A percentile compares a stretch with the other conserved stretches of the same genome.
Conservation (phyloP, 768 basidiomycete species). For the Leccinum rimulosum region DNA sequence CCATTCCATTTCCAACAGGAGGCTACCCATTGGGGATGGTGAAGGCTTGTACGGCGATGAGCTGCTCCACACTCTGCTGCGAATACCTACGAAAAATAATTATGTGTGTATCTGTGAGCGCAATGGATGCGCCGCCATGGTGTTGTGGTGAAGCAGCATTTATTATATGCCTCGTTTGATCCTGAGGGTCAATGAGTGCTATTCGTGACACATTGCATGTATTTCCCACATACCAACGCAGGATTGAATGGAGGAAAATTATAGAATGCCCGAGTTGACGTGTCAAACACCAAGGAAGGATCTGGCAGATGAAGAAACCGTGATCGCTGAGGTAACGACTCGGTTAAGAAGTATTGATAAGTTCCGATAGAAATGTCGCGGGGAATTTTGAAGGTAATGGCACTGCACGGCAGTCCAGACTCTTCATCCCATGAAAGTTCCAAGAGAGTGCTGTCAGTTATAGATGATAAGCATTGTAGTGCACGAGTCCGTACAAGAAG, state of each 20-base stretch:
- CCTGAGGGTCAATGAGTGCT: not conserved
- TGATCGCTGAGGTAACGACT: not conserved
- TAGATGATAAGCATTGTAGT: too few species aligned
- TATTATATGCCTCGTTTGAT: not conserved
- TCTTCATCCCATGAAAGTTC: too few species aligned
- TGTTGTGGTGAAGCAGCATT: not conserved
- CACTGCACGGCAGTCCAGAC: not conserved
- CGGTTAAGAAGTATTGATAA: too few species aligned
- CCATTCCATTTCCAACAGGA: not conserved
- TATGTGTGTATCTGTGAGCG: not conserved
- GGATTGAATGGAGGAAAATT: not conserved
- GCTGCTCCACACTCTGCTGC: not conserved
- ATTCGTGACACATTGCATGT: not conserved
- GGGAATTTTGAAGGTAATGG: not conserved
- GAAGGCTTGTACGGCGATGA: not conserved
- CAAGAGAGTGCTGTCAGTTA: too few species aligned
- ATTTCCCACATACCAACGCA: not conserved
- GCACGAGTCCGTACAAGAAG: too few species aligned
- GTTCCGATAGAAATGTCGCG: not conserved
- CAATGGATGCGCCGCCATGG: not conserved
- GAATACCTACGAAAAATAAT: not conserved
- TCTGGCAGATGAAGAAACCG: not conserved
- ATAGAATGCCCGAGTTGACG: not conserved
- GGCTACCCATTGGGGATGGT: not conserved
- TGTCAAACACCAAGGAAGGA: not conserved